phyloP scores from a whole-genome alignment of 768 basidiomycete species.

The Collybiopsis confluens region DNA sequence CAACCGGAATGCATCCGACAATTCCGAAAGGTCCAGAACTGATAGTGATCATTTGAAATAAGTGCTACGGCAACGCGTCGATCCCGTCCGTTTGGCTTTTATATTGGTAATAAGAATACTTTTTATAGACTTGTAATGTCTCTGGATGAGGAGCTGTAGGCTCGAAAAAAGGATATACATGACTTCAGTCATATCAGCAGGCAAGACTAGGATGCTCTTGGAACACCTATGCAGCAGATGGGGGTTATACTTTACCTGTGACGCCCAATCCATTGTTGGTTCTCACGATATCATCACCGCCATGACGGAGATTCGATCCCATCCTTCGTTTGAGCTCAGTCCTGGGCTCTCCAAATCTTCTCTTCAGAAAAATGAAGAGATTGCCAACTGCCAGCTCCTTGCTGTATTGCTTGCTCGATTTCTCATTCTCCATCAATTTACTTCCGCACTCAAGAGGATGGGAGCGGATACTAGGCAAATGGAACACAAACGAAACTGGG shows the following conservation, averaged over 20 bases:
- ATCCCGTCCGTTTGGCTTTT: no score
- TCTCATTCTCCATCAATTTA: neutral
- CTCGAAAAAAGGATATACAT: no score
- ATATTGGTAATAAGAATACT: no score
- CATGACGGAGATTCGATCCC: neutral
- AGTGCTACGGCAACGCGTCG: no score
- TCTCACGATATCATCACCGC: neutral
- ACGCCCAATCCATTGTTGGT: neutral
- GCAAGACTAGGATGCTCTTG: constrained; percentile 9
- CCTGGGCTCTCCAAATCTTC: no score
- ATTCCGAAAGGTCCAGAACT: no score
- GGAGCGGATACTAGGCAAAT: neutral
- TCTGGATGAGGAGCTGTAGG: no score
- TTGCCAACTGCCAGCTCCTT: neutral
- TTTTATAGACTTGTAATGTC: no score
- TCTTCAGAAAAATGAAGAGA: neutral
- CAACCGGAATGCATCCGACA: no score
- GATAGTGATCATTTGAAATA: no score
- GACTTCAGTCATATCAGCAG: no score
- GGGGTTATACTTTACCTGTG: constrained; percentile 9
- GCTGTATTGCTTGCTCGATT: neutral
- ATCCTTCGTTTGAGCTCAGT: neutral
- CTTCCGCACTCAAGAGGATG: neutral
- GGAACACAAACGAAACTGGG: neutral
- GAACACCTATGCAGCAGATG: constrained; percentile 11